Base-by-base conservation (phyloP, 495 filamentous ascomycete species). In the Aspergillus indologenus region DNA sequence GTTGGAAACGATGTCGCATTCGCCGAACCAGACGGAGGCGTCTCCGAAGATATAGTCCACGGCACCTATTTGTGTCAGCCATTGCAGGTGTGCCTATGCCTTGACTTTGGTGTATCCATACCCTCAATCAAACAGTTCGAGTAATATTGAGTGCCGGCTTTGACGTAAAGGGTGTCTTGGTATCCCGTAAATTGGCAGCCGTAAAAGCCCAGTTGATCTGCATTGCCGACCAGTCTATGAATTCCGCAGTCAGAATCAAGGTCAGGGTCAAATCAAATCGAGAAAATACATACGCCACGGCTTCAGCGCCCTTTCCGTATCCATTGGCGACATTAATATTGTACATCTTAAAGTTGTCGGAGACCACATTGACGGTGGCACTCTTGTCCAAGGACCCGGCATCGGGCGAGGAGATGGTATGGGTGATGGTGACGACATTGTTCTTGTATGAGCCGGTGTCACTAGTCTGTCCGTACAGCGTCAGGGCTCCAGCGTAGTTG, bases 31-130 rank as follows among this genome's bases (percentile, higher is more conserved):
- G 9, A 80, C 81, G 12, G 73, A 73, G 7, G 83, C 83, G 65
- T 84, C 83, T 15, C 87, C 87, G 69, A 88, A 90, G 61, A 90
- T 83, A 63, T 87, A 89, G 65, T 89, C 87, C 11, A 71, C 68
- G 11, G 69, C 66, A 18, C 72, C 72, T 72, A 46, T 20, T 0
- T 14, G 22, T 9, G 0, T 49, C 44, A 23, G 47, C 26, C 29
- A 24, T 22, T 23, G 19, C n/a, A n/a, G n/a, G n/a, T n/a, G n/a
- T 47, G 5, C 15, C 20, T 20, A 20, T 19, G n/a, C n/a, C n/a
- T n/a, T n/a, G n/a, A n/a, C n/a, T n/a, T n/a, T n/a, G n/a, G n/a
- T n/a, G n/a, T n/a, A n/a, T 29, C n/a, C 45, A 40, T 77, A 43
- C 86, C 86, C 59, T 80, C 75, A 57, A 89, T 83, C 52, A 76